phyloP scores from a whole-genome alignment of 345 rosid species.

The Pistacia integerrima region DNA sequence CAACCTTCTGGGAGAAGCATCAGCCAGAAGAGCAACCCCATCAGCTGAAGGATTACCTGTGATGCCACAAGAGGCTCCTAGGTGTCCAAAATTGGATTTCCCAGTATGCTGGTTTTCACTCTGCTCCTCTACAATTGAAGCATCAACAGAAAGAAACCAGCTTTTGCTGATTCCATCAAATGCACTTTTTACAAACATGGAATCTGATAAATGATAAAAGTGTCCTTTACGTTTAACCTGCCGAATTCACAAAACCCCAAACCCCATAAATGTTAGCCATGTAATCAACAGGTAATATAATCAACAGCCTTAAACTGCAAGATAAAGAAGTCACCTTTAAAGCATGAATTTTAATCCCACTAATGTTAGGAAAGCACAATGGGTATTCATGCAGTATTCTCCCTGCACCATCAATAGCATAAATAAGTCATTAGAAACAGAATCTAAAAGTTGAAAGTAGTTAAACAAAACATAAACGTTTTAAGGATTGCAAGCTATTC shows the following conservation, averaged over 20 bases:
- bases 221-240: conserved; percentile 52
- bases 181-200: conserved; percentile 48
- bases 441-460: conserved; percentile 1
- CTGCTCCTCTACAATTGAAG: conserved; percentile 27
- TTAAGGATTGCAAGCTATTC: neutral
- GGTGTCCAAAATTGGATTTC: conserved; percentile 7
- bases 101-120: conserved; percentile 4
- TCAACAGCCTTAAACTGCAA: neutral
- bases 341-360: conserved; percentile 47
- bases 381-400: conserved; percentile 47
- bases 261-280: neutral
- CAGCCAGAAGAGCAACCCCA: conserved; percentile 23
- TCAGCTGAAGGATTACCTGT: conserved; percentile 15
- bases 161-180: conserved; percentile 37
- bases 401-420: conserved; percentile 34
- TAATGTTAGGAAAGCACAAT: conserved; percentile 49
- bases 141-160: conserved; percentile 65
- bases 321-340: conserved; percentile 44
- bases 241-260: conserved; percentile 16
- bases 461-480: neutral
- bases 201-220: conserved; percentile 53
- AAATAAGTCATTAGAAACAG: conserved; percentile 11
- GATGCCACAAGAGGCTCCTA: conserved; percentile 10
- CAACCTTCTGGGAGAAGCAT: conserved; percentile 16
- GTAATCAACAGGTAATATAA: neutral